Base-by-base conservation (phyloP, 129 eudicot species). In the Daucus carota region DNA sequence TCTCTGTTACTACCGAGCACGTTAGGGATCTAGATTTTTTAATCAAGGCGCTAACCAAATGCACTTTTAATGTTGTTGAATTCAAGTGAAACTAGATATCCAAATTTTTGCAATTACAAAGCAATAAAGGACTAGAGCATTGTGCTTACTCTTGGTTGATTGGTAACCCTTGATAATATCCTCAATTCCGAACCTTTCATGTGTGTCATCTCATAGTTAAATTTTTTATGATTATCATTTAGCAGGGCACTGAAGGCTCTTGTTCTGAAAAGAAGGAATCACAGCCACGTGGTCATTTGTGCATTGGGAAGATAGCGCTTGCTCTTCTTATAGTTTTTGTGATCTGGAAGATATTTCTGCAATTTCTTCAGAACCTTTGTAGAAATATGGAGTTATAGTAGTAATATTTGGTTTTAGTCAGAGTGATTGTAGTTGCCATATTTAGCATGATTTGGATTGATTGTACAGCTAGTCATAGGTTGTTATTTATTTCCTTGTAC, bases 341-440 rank as follows among this genome's bases (percentile, higher is more conserved):
- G 57, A 50, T 92, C 38, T 92, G 93, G 60, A 90, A 92, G 46
- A 45, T 77, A 70, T 88, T 92, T 84, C 90, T 93, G 8, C 72
- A 86, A 73, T 85, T 83, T 73, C 89, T 92, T 65, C 96, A 92
- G 82, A 86, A 89, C 75, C 93, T 92, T 77, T 36, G 40, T 36
- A 36, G 40, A 36, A 36, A 36, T 36, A 36, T 36, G 40, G 5
- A 1, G 5, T 36, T 1, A 36, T 36, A 36, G 40, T 36, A 36
- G 40, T 36, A 36, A 36, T 36, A 36, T n/a, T n/a, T n/a, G n/a
- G n/a, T n/a, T n/a, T n/a, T n/a, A n/a, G n/a, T n/a, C n/a, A n/a
- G n/a, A n/a, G n/a, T n/a, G n/a, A n/a, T n/a, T n/a, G n/a, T n/a
- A n/a, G n/a, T n/a, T n/a, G n/a, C n/a, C n/a, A n/a, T n/a, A n/a